phyloP scores from a whole-genome alignment of 2,329 filamentous ascomycete species.

The Clarireedia paspali region DNA sequence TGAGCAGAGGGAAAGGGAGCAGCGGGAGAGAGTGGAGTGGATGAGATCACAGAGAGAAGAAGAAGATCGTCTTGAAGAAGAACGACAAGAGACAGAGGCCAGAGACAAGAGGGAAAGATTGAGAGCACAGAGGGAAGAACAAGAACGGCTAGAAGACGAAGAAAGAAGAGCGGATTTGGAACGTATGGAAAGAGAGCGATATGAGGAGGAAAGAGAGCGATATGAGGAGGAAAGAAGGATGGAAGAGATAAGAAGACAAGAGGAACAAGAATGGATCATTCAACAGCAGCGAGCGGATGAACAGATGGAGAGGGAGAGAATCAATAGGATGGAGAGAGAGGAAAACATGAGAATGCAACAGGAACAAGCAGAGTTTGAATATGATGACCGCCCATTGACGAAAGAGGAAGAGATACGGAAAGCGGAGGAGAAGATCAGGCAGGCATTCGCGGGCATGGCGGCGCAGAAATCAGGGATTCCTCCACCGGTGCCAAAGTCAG shows the following conservation, averaged over 20 bases:
- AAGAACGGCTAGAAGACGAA: slow-evolving; percentile 7
- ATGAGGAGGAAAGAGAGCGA: background rate
- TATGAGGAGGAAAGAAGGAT: background rate
- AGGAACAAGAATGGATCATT: background rate
- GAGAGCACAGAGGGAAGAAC: slow-evolving; percentile 1
- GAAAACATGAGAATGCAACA: background rate
- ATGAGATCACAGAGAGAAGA: slow-evolving; percentile 1
- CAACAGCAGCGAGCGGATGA: slow-evolving; percentile 3
- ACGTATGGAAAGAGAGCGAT: background rate
- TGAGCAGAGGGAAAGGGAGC: background rate
- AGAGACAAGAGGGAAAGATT: background rate
- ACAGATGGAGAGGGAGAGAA: slow-evolving; percentile 1
- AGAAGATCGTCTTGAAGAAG: slow-evolving; percentile 4
- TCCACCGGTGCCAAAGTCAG: background rate
- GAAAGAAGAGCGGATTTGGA: slow-evolving; percentile 4
- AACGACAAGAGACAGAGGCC: background rate
- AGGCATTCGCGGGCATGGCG: slow-evolving; percentile 13
- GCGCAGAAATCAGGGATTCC: slow-evolving; percentile 7
- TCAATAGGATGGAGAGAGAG: slow-evolving; percentile 2
- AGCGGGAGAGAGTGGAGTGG: background rate
- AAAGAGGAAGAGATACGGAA: slow-evolving; percentile 14
- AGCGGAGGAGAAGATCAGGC: slow-evolving; percentile 14
- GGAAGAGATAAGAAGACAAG: background rate
- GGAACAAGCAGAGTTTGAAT: slow-evolving; percentile 1
- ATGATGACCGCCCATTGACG: slow-evolving; percentile 5